phyloP scores from a whole-genome alignment of 2,329 filamentous ascomycete genomes.

The Verticillium longisporum region DNA sequence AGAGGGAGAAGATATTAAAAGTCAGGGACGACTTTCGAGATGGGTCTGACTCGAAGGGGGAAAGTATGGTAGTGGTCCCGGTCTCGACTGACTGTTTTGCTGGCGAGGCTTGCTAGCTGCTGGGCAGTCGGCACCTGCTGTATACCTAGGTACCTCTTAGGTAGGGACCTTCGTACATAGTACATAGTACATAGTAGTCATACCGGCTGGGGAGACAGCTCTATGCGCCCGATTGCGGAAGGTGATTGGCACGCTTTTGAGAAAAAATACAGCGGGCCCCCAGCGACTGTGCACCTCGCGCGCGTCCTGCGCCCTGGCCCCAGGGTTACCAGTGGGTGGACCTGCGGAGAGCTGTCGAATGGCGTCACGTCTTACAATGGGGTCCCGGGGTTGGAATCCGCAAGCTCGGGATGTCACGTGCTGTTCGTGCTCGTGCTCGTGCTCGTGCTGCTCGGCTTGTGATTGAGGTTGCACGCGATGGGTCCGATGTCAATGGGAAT shows the following conservation, averaged over 20 bases:
- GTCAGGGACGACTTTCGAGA: background rate
- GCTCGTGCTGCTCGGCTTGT: background rate
- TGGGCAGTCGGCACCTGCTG: background rate
- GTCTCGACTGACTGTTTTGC: background rate
- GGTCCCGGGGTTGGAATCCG: background rate
- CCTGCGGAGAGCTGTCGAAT: background rate
- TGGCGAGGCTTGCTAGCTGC: background rate
- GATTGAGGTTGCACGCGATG: background rate
- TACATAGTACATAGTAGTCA: background rate
- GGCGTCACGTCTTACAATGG: background rate
- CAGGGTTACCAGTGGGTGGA: background rate
- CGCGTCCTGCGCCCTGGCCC: background rate
- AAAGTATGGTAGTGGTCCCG: background rate
- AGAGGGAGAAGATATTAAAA: background rate
- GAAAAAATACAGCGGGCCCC: background rate
- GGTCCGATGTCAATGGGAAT: no score
- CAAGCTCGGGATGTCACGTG: background rate
- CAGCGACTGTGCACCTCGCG: background rate
- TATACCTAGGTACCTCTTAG: background rate
- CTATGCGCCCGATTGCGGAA: background rate
- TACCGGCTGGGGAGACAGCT: background rate
- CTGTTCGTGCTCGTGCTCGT: background rate
- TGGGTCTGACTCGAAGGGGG: background rate
- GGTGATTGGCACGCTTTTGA: conserved; percentile 3
- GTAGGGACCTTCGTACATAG: background rate